Conservation (phyloP, 768 basidiomycete species). For the Boletus speciosus region DNA sequence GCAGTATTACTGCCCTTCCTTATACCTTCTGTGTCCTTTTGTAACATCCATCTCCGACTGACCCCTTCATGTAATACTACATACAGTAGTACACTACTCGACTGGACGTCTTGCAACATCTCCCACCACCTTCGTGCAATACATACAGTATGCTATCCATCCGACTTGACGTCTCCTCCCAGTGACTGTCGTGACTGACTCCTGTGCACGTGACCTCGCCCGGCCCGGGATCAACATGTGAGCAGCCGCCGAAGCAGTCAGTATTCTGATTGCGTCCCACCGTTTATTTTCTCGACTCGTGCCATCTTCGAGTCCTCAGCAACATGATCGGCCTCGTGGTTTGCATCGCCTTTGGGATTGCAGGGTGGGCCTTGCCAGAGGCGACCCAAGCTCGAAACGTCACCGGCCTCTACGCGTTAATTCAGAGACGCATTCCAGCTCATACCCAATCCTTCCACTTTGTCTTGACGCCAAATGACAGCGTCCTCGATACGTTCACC, state of each 20-base stretch:
- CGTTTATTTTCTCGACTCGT: background rate
- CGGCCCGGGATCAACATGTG: too few relatives aligned
- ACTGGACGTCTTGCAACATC: too few relatives aligned
- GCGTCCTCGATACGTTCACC: slow-evolving; percentile 30
- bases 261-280: background rate
- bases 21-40: too few relatives aligned
- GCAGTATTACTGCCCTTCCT: too few relatives aligned
- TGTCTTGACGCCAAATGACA: slow-evolving; percentile 18
- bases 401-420: slow-evolving; percentile 33
- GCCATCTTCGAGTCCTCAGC: background rate
- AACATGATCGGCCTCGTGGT: background rate
- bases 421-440: slow-evolving; percentile 34
- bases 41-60: too few relatives aligned
- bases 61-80: too few relatives aligned
- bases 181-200: too few relatives aligned
- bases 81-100: too few relatives aligned
- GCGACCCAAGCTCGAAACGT: slow-evolving; percentile 3
- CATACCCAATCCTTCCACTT: slow-evolving; percentile 34
- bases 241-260: background rate
- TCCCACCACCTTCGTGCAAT: too few relatives aligned
- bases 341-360: background rate
- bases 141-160: too few relatives aligned
- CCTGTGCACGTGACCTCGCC: too few relatives aligned
- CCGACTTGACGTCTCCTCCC: too few relatives aligned
- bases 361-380: background rate